A percentile compares a stretch with the other conserved stretches of the same genome.
phyloP scores from a whole-genome alignment of 2,329 filamentous ascomycete genomes.

The Atkinsonella hypoxylon region DNA sequence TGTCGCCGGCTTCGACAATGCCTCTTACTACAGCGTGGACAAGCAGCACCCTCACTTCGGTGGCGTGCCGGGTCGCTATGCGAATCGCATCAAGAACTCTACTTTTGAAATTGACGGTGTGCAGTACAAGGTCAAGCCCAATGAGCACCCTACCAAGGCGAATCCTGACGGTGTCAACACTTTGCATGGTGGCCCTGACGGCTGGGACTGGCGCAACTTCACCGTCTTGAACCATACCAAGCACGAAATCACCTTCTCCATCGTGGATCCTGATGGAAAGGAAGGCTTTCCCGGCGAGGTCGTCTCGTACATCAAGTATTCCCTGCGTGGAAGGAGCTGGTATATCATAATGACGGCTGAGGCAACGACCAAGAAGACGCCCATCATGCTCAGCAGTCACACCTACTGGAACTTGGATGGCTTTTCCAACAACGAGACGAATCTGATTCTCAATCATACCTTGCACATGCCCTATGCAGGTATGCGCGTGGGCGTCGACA shows the following conservation, averaged over 20 bases:
- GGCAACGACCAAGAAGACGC: slow-evolving; percentile 61
- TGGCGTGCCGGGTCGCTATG: slow-evolving; percentile 63
- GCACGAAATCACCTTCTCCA: slow-evolving; percentile 61
- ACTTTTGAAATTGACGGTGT: slow-evolving; percentile 56
- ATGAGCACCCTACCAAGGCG: slow-evolving; percentile 45
- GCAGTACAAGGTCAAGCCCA: slow-evolving; percentile 46
- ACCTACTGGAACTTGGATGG: slow-evolving; percentile 78
- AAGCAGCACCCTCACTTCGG: slow-evolving; percentile 59
- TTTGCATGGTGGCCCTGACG: slow-evolving; percentile 57
- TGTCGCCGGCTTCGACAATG: slow-evolving; percentile 65
- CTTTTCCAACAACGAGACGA: slow-evolving; percentile 61
- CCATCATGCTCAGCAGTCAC: slow-evolving; percentile 67
- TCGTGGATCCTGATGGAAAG: slow-evolving; percentile 60
- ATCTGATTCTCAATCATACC: slow-evolving; percentile 55
- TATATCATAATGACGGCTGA: slow-evolving; percentile 61
- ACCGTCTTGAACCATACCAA: slow-evolving; percentile 57
- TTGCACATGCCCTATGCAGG: slow-evolving; percentile 62
- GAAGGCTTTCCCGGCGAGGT: slow-evolving; percentile 73
- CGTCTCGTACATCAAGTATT: slow-evolving; percentile 62
- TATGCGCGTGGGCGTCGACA: slow-evolving; percentile 55
- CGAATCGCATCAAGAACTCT: slow-evolving; percentile 71
- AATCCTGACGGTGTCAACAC: slow-evolving; percentile 47
- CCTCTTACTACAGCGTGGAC: slow-evolving; percentile 55
- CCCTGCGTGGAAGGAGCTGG: slow-evolving; percentile 53
- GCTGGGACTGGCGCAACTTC: slow-evolving; percentile 71